phyloP scores from a whole-genome alignment of 208 protist species.

The Leishmania lainsoni region DNA sequence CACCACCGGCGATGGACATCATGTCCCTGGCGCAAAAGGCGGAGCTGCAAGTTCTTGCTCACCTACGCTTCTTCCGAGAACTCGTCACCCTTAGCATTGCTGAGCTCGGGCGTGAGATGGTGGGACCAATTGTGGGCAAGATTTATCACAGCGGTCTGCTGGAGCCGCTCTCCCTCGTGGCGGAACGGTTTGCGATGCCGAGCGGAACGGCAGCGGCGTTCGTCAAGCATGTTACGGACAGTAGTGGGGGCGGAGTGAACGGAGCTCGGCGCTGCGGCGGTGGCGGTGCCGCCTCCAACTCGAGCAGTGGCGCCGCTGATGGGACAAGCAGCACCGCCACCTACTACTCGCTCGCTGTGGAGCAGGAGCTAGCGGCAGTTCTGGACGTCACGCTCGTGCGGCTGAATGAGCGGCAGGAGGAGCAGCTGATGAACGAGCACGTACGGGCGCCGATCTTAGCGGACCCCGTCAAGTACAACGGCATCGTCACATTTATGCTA shows the following conservation, averaged over 20 bases:
- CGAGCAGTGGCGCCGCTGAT: constrained; percentile 36
- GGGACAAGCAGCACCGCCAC: constrained; percentile 17
- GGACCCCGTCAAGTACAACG: constrained; percentile 72
- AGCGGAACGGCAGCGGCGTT: constrained; percentile 36
- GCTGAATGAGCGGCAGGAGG: constrained; percentile 76
- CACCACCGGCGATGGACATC: constrained; percentile 8
- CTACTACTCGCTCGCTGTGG: constrained; percentile 59
- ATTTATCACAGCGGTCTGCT: constrained; percentile 61
- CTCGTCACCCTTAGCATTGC: constrained; percentile 61
- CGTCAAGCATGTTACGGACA: constrained; percentile 30
- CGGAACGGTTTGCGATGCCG: constrained; percentile 71
- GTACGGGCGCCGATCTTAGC: constrained; percentile 61
- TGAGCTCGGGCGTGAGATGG: constrained; percentile 56
- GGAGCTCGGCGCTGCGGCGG: constrained; percentile 5
- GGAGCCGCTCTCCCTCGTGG: constrained; percentile 72
- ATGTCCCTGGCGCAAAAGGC: constrained; percentile 15
- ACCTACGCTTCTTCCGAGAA: constrained; percentile 75
- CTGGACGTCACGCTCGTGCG: constrained; percentile 69
- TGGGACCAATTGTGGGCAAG: constrained; percentile 65
- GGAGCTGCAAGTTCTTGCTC: constrained; percentile 68
- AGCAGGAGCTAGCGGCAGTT: constrained; percentile 57
- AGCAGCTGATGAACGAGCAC: constrained; percentile 73
- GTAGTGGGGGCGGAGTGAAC: background rate
- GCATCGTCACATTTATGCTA: constrained; percentile 69
- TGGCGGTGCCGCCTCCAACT: constrained; percentile 9